Base-by-base conservation (phyloP, 257 asterid genomes). In the Phtheirospermum japonicum region DNA sequence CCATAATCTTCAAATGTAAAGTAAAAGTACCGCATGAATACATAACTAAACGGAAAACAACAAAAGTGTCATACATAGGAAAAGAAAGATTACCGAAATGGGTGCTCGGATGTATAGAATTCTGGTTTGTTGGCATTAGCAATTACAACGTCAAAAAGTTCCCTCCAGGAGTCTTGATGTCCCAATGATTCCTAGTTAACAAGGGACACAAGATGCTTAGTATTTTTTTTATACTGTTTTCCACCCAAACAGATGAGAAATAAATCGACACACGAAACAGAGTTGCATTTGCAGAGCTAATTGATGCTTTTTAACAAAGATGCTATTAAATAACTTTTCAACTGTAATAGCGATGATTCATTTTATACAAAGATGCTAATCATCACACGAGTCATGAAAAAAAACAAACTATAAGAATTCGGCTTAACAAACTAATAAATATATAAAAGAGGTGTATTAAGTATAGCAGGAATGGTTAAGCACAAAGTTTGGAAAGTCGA, bases 51-150 rank as follows among this genome's bases (percentile, higher is more conserved):
- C 16, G 55, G 36, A 56, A 26, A 26, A 49, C 34, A 64, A 49
- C 10, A n/a, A 0, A 7, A 42, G 60, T 67, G 36, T 16, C 48
- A 9, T 40, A 40, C 48, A 40, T 6, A 45, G 62, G 64, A 62
- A 59, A 48, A 69, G 37, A 58, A 69, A 57, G 55, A 71, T 69
- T 61, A 92, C 96, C 99, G 92, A 76, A 92, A 92, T 61, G 97
- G 97, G 79, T 82, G 99, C 65, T 89, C 99, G 7, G 99, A 92
- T 70, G 89, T 89, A 79, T 92, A 92, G 75, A 92, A 92, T 59
- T 83, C 91, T n/a, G 99, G 99, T 78, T 92, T 92, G 77, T 87
- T 82, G 64, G 97, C 99, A 78, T 82, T 86, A 60, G 97, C 99
- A 77, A 92, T 92, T 70, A 89, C 86, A 6, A 89, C 99, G 57